Conservation (phyloP, 176 grass and related monocot species). For the Hordeum marinum region DNA sequence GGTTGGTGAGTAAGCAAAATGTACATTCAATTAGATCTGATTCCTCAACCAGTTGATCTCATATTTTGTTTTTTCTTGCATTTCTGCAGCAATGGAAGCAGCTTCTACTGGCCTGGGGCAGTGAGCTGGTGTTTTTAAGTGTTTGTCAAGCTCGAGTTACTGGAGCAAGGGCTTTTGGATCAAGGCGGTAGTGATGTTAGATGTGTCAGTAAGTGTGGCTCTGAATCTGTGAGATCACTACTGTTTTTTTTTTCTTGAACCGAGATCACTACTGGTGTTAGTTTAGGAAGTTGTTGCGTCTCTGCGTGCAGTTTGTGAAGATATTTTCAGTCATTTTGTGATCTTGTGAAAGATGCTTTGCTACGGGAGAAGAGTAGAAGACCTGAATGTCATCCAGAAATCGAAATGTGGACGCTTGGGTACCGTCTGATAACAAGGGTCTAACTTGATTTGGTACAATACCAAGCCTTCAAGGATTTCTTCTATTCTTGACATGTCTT, state of each 20-base stretch:
- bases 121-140: not conserved
- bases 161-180: not conserved
- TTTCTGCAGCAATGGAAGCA: not conserved
- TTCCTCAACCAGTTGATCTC: not conserved
- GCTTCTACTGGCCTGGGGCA: not conserved
- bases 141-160: not conserved
- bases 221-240: not conserved
- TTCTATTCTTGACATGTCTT: not conserved
- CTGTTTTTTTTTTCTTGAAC: too few species aligned
- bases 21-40: not conserved
- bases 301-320: not conserved
- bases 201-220: too few species aligned
- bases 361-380: too few species aligned
- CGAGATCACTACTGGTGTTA: not conserved
- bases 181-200: too few species aligned
- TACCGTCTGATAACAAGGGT: too few species aligned
- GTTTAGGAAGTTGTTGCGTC: not conserved
- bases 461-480: not conserved
- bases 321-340: not conserved
- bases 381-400: too few species aligned
- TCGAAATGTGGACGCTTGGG: too few species aligned
- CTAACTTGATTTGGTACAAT: too few species aligned
- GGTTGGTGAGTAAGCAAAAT: not conserved
- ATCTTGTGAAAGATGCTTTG: too few species aligned
- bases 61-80: not conserved